These are phyloP conservation scores for Auriscalpium vulgare DNA, from an alignment of 768 basidiomycete genomes.

Conservation along the genomic window DNA sequence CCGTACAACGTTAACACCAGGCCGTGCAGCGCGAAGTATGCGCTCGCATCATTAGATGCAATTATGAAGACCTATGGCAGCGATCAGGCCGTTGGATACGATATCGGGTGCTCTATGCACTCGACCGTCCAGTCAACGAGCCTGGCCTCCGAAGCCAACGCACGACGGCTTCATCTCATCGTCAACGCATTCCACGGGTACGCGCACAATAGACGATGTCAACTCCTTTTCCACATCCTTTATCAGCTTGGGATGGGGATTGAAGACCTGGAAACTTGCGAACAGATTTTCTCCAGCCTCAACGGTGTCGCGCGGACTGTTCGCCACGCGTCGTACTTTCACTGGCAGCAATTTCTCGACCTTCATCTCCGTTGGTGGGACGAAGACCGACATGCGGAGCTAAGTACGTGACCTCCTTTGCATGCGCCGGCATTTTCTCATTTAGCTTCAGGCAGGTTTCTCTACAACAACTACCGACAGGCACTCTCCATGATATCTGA, in stretches of 20 bases:
- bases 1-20: not conserved
- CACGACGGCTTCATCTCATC: not conserved
- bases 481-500: not conserved
- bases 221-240: not conserved
- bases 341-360: not conserved
- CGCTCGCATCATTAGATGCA: not conserved
- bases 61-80: not conserved
- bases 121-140: not conserved
- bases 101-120: not conserved
- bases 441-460: not conserved
- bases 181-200: conserved; percentile 1
- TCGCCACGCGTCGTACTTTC: not conserved
- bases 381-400: not conserved
- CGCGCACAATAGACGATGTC: not conserved
- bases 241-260: not conserved
- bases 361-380: not conserved
- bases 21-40: not conserved
- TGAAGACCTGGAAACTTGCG: not conserved
- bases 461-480: not conserved
- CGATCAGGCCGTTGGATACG: not conserved
- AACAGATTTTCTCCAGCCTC: not conserved
- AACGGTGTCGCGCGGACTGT: not conserved
- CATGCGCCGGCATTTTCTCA: not conserved
- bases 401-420: not conserved
- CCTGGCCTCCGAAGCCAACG: not conserved